phyloP scores from a whole-genome alignment of 2,329 filamentous ascomycete species.

The Neopestalotiopsis clavispora region DNA sequence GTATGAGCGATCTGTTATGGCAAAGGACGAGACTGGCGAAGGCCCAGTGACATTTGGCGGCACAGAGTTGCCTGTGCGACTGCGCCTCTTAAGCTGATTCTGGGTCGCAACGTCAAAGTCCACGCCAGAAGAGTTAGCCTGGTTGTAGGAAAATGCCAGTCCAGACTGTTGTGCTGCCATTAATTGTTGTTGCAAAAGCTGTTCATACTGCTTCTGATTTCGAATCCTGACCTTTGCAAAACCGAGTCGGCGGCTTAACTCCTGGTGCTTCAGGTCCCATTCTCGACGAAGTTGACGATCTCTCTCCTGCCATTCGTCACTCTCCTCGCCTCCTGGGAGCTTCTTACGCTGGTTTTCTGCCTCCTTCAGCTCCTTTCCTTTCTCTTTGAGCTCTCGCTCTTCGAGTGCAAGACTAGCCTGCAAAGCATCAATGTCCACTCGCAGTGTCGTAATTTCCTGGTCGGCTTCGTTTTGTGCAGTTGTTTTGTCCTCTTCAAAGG shows the following conservation, averaged over 20 bases:
- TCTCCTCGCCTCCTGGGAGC: conserved; percentile 64
- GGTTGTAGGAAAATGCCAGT: conserved; percentile 48
- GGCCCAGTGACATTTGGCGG: conserved; percentile 43
- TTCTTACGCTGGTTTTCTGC: conserved; percentile 74
- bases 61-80: conserved; percentile 53
- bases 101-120: conserved; percentile 52
- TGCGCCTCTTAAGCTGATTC: conserved; percentile 52
- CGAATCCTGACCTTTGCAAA: conserved; percentile 48
- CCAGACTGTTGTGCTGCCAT: conserved; percentile 46
- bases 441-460: conserved; percentile 55
- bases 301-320: conserved; percentile 59
- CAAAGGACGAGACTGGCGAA: conserved; percentile 47
- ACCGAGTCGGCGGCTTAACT: conserved; percentile 55
- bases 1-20: conserved; percentile 45
- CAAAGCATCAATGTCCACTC: conserved; percentile 60
- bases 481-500: conserved; percentile 58
- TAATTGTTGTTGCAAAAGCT: conserved; percentile 53
- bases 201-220: conserved; percentile 49
- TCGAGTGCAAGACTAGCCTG: conserved; percentile 69
- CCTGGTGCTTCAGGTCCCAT: conserved; percentile 59
- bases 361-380: conserved; percentile 72
- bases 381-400: conserved; percentile 76
- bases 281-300: conserved; percentile 58
- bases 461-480: conserved; percentile 57
- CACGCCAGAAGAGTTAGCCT: conserved; percentile 47